Conservation (phyloP, 202 grass and related monocot genomes). For the Carex sylvatica region DNA sequence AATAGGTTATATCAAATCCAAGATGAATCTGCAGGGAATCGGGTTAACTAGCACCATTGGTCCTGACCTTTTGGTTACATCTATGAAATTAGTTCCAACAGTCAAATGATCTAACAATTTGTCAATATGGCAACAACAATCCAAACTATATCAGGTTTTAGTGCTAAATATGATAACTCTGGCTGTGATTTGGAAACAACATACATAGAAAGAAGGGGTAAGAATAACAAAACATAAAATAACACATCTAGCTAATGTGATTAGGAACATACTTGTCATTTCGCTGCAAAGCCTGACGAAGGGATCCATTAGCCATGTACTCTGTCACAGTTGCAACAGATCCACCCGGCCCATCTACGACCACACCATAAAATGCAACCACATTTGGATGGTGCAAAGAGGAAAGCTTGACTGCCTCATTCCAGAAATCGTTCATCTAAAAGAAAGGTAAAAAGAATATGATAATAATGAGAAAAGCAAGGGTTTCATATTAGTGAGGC, state of each 20-base stretch:
- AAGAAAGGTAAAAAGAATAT: slow-evolving; percentile 6
- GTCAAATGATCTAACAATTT: slow-evolving; percentile 3
- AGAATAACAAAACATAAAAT: slow-evolving; percentile 16
- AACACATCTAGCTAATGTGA: not conserved
- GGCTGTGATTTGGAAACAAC: not conserved
- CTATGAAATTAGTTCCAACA: not conserved
- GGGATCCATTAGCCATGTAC: slow-evolving; percentile 97
- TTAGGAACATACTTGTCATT: slow-evolving; percentile 64
- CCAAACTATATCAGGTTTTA: not conserved
- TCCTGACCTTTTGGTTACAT: not conserved
- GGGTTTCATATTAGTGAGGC: not conserved
- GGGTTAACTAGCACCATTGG: not conserved
- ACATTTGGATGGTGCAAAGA: slow-evolving; percentile 98
- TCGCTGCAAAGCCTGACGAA: slow-evolving; percentile 86
- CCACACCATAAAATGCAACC: slow-evolving; percentile 94
- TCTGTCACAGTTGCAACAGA: slow-evolving; percentile 93
- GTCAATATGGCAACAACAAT: not conserved
- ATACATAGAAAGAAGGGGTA: not conserved
- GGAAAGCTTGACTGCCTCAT: slow-evolving; percentile 83
- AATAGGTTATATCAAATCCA: not conserved
- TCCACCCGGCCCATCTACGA: slow-evolving; percentile 78
- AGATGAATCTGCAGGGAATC: not conserved
- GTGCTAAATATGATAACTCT: not conserved
- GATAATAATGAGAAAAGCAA: not conserved
- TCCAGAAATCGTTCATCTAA: slow-evolving; percentile 92